Evolutionary conservation across 768 basidiomycete genomes (phyloP).

Genomic region (Phylloporus sp.): DNA sequence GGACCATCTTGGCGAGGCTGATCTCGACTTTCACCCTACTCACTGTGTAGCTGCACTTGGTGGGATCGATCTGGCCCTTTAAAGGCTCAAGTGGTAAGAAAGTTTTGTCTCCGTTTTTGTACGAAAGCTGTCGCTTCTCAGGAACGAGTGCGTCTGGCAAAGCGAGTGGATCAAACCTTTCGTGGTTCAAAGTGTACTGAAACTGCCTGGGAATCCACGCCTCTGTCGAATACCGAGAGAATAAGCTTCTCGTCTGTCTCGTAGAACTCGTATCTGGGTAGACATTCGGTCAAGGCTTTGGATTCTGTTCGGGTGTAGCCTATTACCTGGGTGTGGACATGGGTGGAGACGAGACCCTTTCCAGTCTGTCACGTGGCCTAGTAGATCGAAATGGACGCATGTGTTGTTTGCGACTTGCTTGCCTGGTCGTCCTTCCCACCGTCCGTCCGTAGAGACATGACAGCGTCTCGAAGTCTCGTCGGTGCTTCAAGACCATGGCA

Average conservation of each 20-base stretch:
- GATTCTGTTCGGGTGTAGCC: not conserved
- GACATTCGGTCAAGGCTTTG: slow-evolving; percentile 2
- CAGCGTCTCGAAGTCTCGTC: slow-evolving; percentile 8
- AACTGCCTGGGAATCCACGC: slow-evolving; percentile 61
- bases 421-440: slow-evolving; percentile 10
- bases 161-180: slow-evolving; percentile 43
- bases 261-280: slow-evolving; percentile 75
- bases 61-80: slow-evolving; percentile 71
- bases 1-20: slow-evolving; percentile 60
- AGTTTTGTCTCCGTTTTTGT: slow-evolving; percentile 65
- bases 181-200: slow-evolving; percentile 59
- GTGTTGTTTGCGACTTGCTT: not conserved
- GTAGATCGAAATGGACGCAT: too few relatives aligned
- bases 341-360: too few relatives aligned
- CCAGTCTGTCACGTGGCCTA: slow-evolving; percentile 31
- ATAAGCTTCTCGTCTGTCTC: slow-evolving; percentile 75
- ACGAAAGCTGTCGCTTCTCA: slow-evolving; percentile 27
- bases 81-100: slow-evolving; percentile 73
- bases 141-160: not conserved
- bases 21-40: slow-evolving; percentile 89
- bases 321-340: slow-evolving; percentile 31
- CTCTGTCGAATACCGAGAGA: slow-evolving; percentile 74
- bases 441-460: slow-evolving; percentile 16
- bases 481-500: slow-evolving; percentile 13
- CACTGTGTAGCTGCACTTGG: slow-evolving; percentile 57